Evolutionary conservation across 306 rosid genomes (phyloP).

Genomic region (Pyrus bretschneideri): DNA sequence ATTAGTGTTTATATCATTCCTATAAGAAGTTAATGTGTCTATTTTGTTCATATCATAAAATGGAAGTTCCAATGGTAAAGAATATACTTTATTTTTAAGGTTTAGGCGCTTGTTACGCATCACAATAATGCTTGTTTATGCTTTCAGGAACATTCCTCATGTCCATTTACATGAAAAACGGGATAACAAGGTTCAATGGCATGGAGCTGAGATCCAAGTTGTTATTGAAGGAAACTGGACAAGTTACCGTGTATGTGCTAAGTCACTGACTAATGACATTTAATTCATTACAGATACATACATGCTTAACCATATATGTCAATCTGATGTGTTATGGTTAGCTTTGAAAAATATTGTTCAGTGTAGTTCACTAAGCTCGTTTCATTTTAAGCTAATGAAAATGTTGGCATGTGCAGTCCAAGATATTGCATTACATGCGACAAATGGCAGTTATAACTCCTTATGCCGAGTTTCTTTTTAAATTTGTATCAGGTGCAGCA

Average conservation of each 20-base stretch:
- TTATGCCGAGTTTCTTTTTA: constrained; percentile 70
- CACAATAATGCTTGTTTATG: constrained; percentile 13
- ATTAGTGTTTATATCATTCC: not conserved
- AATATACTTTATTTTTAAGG: not conserved
- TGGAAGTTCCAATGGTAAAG: not conserved
- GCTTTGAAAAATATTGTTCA: constrained; percentile 1
- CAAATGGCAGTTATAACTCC: constrained; percentile 83
- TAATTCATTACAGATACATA: constrained; percentile 8
- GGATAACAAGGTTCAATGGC: constrained; percentile 64
- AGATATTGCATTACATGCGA: constrained; percentile 92
- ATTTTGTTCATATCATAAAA: not conserved
- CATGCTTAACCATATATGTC: not conserved
- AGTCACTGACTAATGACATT: constrained; percentile 7
- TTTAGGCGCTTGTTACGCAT: constrained; percentile 10
- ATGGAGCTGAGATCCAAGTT: constrained; percentile 95
- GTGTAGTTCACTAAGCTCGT: not conserved
- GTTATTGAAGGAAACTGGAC: constrained; percentile 99
- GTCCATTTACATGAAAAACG: constrained; percentile 76
- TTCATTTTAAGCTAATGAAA: constrained; percentile 15
- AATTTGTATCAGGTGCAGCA: constrained; percentile 65
- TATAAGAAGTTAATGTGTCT: not conserved
- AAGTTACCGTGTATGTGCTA: constrained; percentile 70
- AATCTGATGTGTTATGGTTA: not conserved
- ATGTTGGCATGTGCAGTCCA: constrained; percentile 59
- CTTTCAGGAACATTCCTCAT: constrained; percentile 86